Base-by-base conservation (phyloP, 139 green algal genomes). In the Coelastrella sp. region DNA sequence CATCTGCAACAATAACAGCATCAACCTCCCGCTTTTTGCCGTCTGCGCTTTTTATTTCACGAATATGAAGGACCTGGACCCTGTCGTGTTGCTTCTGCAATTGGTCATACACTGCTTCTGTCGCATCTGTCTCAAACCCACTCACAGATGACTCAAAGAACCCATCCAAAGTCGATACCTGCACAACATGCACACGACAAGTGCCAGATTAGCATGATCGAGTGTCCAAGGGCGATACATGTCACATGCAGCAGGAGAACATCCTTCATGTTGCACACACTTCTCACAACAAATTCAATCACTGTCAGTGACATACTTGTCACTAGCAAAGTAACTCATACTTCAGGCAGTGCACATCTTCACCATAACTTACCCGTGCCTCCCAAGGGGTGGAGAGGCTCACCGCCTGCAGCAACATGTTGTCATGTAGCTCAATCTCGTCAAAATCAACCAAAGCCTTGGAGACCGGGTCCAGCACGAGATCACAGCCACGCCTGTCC, bases 1-100 rank as follows among this genome's bases (percentile, higher is more conserved):
- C 68, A 77, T 77, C 68, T 37, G 68, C 68, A 53, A 77, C 23
- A 35, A 77, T 37, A 35, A 23, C 68, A 32, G 35, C 68, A 53
- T 51, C 30, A 51, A 77, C 35, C 38, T 77, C 35, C 30, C 68
- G 40, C 68, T 77, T 30, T 34, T 23, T 21, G 34, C 68, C 68
- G 35, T 25, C 34, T 35, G 35, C 19, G 68, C 68, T 51, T 35
- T 19, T 51, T 35, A 77, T 53, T 5, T 35, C 8, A 17, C 21
- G 25, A 37, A 77, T 57, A 32, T 48, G 38, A 35, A 53, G 68
- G 5, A 59, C 32, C 40, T 7, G n/a, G 40, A 23, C 60, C 9
- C 27, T 69, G 60, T 23, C 40, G n/a, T 69, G 60, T 27, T 69
- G 38, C 68, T 77, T 13, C 8, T 21, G 35, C 7, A 77, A 19